These are phyloP conservation scores for Senna siamea DNA, from an alignment of 306 rosid genomes.

Conservation along the genomic window DNA sequence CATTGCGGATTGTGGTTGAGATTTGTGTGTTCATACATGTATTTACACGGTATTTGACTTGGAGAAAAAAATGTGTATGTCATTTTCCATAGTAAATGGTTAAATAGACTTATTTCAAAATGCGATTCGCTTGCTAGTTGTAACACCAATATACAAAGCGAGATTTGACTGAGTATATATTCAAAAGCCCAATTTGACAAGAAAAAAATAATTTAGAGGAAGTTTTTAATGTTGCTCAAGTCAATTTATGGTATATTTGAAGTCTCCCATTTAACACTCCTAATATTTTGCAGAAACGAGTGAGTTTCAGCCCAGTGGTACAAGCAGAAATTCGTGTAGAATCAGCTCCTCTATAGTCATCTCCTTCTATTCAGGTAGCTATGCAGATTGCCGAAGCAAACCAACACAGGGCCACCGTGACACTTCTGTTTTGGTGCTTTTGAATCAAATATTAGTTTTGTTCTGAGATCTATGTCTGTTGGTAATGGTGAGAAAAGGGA, in stretches of 20 bases:
- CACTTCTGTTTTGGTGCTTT: conserved; percentile 25
- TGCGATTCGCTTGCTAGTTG: neutral
- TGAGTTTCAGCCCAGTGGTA: conserved; percentile 57
- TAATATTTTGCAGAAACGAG: conserved; percentile 61
- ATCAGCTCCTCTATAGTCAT: conserved; percentile 9
- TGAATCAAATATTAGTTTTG: conserved; percentile 29
- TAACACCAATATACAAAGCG: neutral
- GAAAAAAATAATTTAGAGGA: neutral
- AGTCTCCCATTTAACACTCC: neutral
- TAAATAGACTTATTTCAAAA: too few relatives aligned
- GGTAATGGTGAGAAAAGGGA: neutral
- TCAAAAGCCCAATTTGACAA: conserved; percentile 16
- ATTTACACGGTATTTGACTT: neutral
- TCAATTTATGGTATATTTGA: conserved; percentile 10
- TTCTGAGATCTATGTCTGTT: neutral
- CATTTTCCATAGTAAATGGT: too few relatives aligned
- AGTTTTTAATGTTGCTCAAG: neutral
- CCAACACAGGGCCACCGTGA: neutral
- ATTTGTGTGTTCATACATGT: neutral
- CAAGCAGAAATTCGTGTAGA: conserved; percentile 49
- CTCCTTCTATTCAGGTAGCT: neutral
- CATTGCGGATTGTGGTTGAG: too few relatives aligned
- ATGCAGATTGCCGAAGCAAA: too few relatives aligned
- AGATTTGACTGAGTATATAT: neutral
- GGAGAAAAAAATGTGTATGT: too few relatives aligned